A percentile compares a stretch with the other conserved stretches of the same genome.
phyloP scores from a whole-genome alignment of 805 yeast species.

The Komagataella mondaviorum region DNA sequence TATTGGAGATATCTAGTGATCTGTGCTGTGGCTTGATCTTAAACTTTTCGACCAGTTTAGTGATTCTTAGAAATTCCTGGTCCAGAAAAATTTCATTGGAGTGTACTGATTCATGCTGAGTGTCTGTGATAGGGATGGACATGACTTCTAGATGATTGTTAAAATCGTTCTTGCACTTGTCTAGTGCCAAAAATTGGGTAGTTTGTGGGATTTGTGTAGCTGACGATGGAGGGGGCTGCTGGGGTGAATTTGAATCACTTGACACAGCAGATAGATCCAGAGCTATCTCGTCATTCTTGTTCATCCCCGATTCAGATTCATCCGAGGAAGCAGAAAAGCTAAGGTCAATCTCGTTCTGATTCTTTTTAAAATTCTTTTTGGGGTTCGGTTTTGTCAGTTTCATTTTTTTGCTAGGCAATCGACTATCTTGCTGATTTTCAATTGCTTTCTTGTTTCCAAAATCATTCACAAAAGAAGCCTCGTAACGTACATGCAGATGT shows the following conservation, averaged over 20 bases:
- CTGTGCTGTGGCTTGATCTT: neutral
- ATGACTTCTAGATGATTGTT: slow-evolving; percentile 44
- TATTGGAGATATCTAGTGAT: neutral
- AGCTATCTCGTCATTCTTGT: slow-evolving; percentile 18
- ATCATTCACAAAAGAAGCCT: slow-evolving; percentile 36
- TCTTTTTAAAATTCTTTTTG: slow-evolving; percentile 6
- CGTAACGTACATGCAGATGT: slow-evolving; percentile 70
- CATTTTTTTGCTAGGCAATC: neutral
- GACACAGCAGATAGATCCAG: slow-evolving; percentile 12
- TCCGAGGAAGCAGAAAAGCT: neutral
- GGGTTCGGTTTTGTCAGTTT: slow-evolving; percentile 1
- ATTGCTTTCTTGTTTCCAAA: slow-evolving; percentile 8
- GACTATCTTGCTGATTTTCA: slow-evolving; percentile 6
- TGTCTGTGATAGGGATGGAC: slow-evolving; percentile 21
- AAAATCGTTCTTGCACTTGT: slow-evolving; percentile 59
- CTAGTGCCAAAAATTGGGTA: slow-evolving; percentile 63
- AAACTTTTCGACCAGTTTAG: slow-evolving; percentile 8
- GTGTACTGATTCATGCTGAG: slow-evolving; percentile 8
- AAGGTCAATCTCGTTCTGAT: slow-evolving; percentile 10
- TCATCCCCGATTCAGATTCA: slow-evolving; percentile 7
- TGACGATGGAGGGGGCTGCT: neutral
- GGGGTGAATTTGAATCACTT: slow-evolving; percentile 4
- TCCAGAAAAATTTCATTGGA: slow-evolving; percentile 17
- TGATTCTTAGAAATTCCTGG: slow-evolving; percentile 18
- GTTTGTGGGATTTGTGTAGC: slow-evolving; percentile 1